Base-by-base conservation (phyloP, 1,284 basidiomycete genomes). In the Xerocomus nothofagi region DNA sequence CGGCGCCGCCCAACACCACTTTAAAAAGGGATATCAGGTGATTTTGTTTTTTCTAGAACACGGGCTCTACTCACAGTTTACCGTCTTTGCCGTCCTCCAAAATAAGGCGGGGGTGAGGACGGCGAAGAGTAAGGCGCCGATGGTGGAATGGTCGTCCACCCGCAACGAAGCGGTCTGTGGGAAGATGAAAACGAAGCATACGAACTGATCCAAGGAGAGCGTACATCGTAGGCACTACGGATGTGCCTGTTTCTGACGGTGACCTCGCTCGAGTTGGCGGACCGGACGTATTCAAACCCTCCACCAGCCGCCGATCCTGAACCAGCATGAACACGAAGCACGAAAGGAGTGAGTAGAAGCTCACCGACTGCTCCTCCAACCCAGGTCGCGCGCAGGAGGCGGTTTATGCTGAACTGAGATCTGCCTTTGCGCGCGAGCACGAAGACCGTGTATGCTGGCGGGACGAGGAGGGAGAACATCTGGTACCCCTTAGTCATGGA, bases 1-100 rank as follows among this genome's bases (percentile, higher is more conserved):
- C 81, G 36, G 82, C 81, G 14, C 86, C 86, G 33, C 86, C 86
- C 6, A 87, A 68, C 20, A 86, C 74, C 50, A 87, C 86, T 88
- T 17, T 50, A 0, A 47, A 30, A n/a, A 34, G 40, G 24, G 33
- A 11, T 18, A 20, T 58, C 21, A 57, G 30, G 1, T 8, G 6
- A 3, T 20, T 27, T 20, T 18, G 12, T 9, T 29, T 9, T 29
- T 20, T 1, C 30, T 15, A 21, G 12, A 7, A n/a, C 34, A 8
- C 11, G 17, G 41, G 41, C 18, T 23, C 23, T 29, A 70, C 81
- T 55, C 57, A 86, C 85, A 58, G 57, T 87, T 78, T 15, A 80
- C 66, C 7, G 72, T 63, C 32, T 68, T 72, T 29, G 82, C 86
- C 45, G 77, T 75, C 44, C 78, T 87, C 84, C 84, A 88, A 46